A percentile compares a stretch with the other conserved stretches of the same genome.
These are phyloP conservation scores for Mycena vulgaris DNA, from an alignment of 768 basidiomycete genomes.

Conservation along the genomic window DNA sequence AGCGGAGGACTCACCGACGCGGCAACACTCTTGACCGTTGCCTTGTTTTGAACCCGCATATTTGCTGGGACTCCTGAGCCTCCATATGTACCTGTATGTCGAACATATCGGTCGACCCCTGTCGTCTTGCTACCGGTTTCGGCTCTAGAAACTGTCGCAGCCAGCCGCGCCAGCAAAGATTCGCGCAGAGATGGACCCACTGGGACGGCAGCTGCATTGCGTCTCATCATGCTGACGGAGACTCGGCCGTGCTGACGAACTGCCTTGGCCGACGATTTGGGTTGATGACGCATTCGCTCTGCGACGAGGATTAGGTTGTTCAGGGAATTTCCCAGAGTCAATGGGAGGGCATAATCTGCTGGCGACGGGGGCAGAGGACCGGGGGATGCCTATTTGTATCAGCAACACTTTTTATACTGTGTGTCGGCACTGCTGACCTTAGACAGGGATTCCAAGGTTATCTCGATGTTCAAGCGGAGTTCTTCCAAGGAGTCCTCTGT, in stretches of 20 bases:
- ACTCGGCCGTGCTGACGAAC: conserved; percentile 32
- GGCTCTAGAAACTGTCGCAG: neutral
- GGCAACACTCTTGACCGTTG: conserved; percentile 13
- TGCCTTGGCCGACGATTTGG: conserved; percentile 29
- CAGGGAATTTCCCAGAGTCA: neutral
- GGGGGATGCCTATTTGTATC: too few relatives aligned
- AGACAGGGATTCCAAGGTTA: too few relatives aligned
- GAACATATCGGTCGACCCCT: conserved; percentile 13
- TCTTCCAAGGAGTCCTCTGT: conserved; percentile 2
- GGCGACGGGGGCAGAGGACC: too few relatives aligned
- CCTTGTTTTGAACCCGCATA: conserved; percentile 21
- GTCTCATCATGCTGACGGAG: neutral
- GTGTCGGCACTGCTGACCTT: neutral
- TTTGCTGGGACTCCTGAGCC: neutral
- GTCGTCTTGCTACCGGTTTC: conserved; percentile 10
- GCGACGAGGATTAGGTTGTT: conserved; percentile 9
- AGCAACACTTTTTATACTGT: too few relatives aligned
- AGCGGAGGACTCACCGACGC: conserved; percentile 11
- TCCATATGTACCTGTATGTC: conserved; percentile 14
- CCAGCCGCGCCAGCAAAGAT: conserved; percentile 14
- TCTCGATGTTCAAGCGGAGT: neutral
- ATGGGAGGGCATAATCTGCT: neutral
- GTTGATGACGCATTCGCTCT: conserved; percentile 26
- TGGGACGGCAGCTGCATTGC: neutral
- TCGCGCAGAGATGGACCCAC: conserved; percentile 24